Evolutionary conservation across 2,329 filamentous ascomycete species (phyloP), one percentile per base, ranked within the genome.

Genomic region (Cytospora schulzeri): DNA sequence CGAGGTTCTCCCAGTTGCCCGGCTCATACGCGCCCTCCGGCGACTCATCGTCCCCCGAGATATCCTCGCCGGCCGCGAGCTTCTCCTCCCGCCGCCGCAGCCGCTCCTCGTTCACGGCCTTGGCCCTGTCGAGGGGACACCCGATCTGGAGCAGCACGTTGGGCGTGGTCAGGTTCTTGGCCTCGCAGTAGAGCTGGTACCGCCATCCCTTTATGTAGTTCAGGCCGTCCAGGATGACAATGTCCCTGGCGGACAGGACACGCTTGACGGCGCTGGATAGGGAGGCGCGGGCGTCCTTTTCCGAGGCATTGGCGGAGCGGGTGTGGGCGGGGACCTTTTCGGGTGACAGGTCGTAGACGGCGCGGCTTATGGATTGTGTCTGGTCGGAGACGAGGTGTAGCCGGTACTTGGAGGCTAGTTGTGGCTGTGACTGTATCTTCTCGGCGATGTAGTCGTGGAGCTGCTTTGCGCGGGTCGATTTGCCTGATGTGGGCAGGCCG

Each of bases 201-300:
- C 92, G 84, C 85, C 91, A 95, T 45, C 91, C 92, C 76, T 95
- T 95, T 78, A 96, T 96, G 77, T 95, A 96, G 76, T 95, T 95
- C 66, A 91, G 79, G 1, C 88, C 88, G 74, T 96, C 91, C 19
- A 92, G 85, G 55, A 96, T 86, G 60, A 95, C 90, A 64, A 96
- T 87, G 72, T 92, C 89, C 71, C 87, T 86, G 63, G 87, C 84
- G 66, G 85, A 87, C 33, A 96, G 81, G 57, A 88, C 84, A 52
- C 91, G 84, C 80, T 94, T 94, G 54, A 94, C 89, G 66, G 91
- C 91, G 66, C 85, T 91, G 74, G 91, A 92, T 62, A 92, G 81
- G 51, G 87, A 83, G 1, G 91, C 91, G 29, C 91, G 86, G 1
- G 91, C 91, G 77, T 94, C 90, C 75, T 96, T 96, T 73, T 96